Percentiles rank a stretch among this genome's conserved stretches.
Conservation (phyloP, 1,284 basidiomycete genomes). For the Gymnopus androsaceus region DNA sequence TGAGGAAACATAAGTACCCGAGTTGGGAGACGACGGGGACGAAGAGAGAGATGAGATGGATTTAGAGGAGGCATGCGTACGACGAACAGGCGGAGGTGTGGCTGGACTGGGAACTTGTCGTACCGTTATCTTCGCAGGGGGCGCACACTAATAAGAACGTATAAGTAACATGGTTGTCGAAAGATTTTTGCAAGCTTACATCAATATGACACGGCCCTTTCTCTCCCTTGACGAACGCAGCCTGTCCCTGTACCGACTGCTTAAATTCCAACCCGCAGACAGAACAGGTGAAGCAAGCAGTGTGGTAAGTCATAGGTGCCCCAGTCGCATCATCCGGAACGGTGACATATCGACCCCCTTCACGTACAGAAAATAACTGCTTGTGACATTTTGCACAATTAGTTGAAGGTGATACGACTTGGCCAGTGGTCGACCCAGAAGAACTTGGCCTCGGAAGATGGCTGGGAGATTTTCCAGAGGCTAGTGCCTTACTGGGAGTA, state of each 20-base stretch:
- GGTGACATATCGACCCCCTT: conserved; percentile 64
- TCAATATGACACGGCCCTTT: conserved; percentile 72
- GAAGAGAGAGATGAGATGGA: conserved; percentile 14
- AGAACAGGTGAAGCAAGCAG: conserved; percentile 70
- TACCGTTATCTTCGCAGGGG: conserved; percentile 43
- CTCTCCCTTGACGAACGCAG: conserved; percentile 65
- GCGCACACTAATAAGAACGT: conserved; percentile 55
- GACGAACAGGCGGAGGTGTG: conserved; percentile 17
- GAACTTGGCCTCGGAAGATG: background rate
- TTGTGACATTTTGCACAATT: conserved; percentile 58
- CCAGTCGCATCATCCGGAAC: conserved; percentile 57
- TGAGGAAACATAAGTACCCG: conserved; percentile 27
- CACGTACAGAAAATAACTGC: conserved; percentile 56
- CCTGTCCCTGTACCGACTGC: conserved; percentile 59
- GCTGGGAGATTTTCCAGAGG: conserved; percentile 6
- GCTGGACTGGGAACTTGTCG: conserved; percentile 22
- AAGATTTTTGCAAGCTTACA: conserved; percentile 42
- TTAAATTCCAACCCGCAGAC: conserved; percentile 66
- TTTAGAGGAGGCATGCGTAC: conserved; percentile 10
- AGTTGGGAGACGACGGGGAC: conserved; percentile 25
- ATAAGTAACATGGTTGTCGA: conserved; percentile 7
- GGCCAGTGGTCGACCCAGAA: conserved; percentile 5
- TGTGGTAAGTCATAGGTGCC: conserved; percentile 64
- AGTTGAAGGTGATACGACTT: conserved; percentile 28
- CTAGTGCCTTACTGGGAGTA: conserved; percentile 8